Evolutionary conservation across 805 yeast genomes (phyloP).

Genomic region (Wickerhamomyces sydowiorum): DNA sequence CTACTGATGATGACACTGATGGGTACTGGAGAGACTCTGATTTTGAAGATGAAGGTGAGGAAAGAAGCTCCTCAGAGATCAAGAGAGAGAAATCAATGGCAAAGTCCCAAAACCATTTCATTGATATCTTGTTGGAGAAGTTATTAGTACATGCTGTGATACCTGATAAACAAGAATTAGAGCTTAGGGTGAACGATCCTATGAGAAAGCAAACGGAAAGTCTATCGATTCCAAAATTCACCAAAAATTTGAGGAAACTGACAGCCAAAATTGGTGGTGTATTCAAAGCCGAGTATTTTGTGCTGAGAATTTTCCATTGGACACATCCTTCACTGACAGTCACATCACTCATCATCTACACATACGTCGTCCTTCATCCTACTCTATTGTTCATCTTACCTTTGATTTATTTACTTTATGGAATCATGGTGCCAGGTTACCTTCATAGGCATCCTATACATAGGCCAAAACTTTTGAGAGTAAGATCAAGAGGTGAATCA

Average conservation of each 20-base stretch:
- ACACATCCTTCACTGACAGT: constrained; percentile 66
- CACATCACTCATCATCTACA: constrained; percentile 49
- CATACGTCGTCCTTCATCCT: constrained; percentile 69
- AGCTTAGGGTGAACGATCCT: constrained; percentile 37
- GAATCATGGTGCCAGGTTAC: constrained; percentile 67
- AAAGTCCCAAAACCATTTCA: constrained; percentile 38
- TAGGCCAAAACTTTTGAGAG: constrained; percentile 36
- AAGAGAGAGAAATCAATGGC: constrained; percentile 4
- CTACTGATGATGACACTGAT: constrained; percentile 21
- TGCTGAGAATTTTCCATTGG: constrained; percentile 67
- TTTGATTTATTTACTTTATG: constrained; percentile 44
- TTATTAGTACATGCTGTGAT: constrained; percentile 43
- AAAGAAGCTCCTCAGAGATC: background rate
- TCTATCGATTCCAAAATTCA: constrained; percentile 50
- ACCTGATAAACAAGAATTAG: constrained; percentile 41
- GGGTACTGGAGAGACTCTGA: constrained; percentile 21
- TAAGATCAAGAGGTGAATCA: constrained; percentile 48
- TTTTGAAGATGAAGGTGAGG: constrained; percentile 16
- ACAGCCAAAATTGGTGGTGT: constrained; percentile 49
- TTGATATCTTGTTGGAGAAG: constrained; percentile 52
- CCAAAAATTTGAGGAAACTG: constrained; percentile 51
- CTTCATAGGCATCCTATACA: constrained; percentile 59
- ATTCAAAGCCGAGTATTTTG: constrained; percentile 55
- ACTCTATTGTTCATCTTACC: constrained; percentile 63
- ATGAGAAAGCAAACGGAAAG: constrained; percentile 40